Evolutionary conservation across 768 basidiomycete genomes (phyloP), one percentile per base, ranked within the genome.

Genomic region (Hemileccinum rubropunctum): DNA sequence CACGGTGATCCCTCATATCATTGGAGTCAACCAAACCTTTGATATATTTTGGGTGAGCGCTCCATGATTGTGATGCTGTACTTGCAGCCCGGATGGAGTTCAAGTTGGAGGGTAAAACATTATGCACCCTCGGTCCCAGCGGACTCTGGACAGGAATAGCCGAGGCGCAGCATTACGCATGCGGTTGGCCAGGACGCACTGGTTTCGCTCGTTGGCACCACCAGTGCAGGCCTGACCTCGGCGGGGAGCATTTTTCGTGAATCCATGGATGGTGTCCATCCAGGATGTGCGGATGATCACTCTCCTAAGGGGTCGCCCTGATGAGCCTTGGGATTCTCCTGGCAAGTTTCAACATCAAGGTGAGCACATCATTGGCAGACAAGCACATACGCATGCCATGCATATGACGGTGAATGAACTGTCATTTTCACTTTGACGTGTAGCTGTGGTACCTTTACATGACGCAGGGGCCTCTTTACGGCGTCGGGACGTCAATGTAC

Each of bases 161-260:
- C 52, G 13, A 23, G 15, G 11, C 34, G 48, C 26, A 30, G 21
- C 11, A 36, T 50, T 14, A 4, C 42, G 14, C 42, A 23, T n/a
- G 48, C 48, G 5, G 28, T 53, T 13, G 47, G 43, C 4, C 51
- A 45, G 34, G 41, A 47, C 11, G 34, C 45, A 8, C 26, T 52
- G 23, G 35, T 37, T 13, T 42, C 42, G 27, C 51, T 47, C 12
- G 41, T 36, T 17, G 51, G 46, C 13, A 47, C 45, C 12, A 42
- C 26, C 13, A 30, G 51, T 13, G 46, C 41, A 9, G 46, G 46
- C 13, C 41, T 47, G n/a, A 47, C 51, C 23, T 46, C 39, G 40
- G n/a, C 33, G 7, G 34, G 37, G 30, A 35, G 50, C 6, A 33
- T 38, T 34, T 42, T 51, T 15, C 38, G n/a, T 42, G 9, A 40